These are phyloP conservation scores for Geosmithia putterillii DNA, from an alignment of 2,329 filamentous ascomycete species.

Conservation along the genomic window DNA sequence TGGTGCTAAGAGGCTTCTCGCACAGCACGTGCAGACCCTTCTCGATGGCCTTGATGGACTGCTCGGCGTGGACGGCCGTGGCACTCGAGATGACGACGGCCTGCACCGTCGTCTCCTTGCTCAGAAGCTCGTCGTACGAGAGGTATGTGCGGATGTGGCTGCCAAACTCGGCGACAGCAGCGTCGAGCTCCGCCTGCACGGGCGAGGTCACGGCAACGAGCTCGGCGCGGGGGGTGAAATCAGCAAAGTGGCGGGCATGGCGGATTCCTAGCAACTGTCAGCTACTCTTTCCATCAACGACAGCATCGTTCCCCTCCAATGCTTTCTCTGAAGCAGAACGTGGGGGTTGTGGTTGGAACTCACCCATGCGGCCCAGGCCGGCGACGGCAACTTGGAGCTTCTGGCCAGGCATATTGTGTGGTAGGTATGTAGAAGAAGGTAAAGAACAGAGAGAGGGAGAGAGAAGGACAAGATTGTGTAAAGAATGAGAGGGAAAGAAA, in stretches of 20 bases:
- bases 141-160: constrained; percentile 28
- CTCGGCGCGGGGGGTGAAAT: constrained; percentile 30
- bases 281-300: neutral
- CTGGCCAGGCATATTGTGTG: constrained; percentile 1
- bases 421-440: neutral
- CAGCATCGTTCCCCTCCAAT: neutral
- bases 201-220: constrained; percentile 36
- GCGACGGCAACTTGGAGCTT: constrained; percentile 31
- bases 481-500: neutral
- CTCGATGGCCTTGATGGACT: constrained; percentile 43
- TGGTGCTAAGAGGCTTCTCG: constrained; percentile 48
- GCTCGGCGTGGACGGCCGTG: constrained; percentile 43
- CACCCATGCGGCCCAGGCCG: constrained; percentile 35
- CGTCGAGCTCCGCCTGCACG: constrained; percentile 23
- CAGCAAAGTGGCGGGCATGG: constrained; percentile 35
- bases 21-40: constrained; percentile 42
- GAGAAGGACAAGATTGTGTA: neutral
- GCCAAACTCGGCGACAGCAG: constrained; percentile 26
- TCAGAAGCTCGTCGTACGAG: constrained; percentile 32
- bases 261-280: constrained; percentile 12
- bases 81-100: constrained; percentile 27
- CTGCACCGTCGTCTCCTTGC: constrained; percentile 22
- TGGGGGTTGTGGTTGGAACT: constrained; percentile 14
- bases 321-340: neutral
- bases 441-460: neutral